Conservation (phyloP, 495 filamentous ascomycete species). For the Trichoderma parareesei region DNA sequence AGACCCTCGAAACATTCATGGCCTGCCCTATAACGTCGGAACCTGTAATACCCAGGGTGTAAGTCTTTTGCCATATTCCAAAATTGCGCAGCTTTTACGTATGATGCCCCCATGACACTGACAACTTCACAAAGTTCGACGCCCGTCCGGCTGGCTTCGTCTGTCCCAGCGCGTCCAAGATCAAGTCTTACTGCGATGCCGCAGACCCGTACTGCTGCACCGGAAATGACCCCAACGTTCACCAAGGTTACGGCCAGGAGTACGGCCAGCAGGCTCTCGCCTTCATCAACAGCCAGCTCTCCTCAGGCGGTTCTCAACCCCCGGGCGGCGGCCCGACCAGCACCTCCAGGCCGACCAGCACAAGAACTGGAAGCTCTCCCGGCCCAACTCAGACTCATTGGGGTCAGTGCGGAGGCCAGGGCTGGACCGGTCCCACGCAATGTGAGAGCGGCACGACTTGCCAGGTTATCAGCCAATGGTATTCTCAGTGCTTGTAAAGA, state of each 20-base stretch:
- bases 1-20: slow-evolving; percentile 45
- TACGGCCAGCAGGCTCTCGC: slow-evolving; percentile 30
- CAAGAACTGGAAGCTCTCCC: not conserved
- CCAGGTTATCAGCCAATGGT: slow-evolving; percentile 30
- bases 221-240: slow-evolving; percentile 48
- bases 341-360: not conserved
- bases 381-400: not conserved
- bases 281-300: slow-evolving; percentile 25
- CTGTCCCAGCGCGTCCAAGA: slow-evolving; percentile 45
- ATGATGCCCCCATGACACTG: not conserved
- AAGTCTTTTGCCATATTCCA: slow-evolving; percentile 20
- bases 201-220: slow-evolving; percentile 60
- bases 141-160: slow-evolving; percentile 46
- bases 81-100: not conserved
- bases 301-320: not conserved
- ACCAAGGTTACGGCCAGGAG: slow-evolving; percentile 52
- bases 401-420: not conserved
- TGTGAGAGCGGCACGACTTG: slow-evolving; percentile 22
- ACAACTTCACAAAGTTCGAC: slow-evolving; percentile 36
- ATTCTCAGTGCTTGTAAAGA: slow-evolving; percentile 31
- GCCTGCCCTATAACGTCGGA: slow-evolving; percentile 53
- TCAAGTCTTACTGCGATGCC: slow-evolving; percentile 58
- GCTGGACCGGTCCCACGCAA: not conserved
- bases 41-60: slow-evolving; percentile 50
- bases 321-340: not conserved